A percentile compares a stretch with the other conserved stretches of the same genome.
phyloP scores from a whole-genome alignment of 1,284 basidiomycete genomes.

The Heliocybe sulcata region DNA sequence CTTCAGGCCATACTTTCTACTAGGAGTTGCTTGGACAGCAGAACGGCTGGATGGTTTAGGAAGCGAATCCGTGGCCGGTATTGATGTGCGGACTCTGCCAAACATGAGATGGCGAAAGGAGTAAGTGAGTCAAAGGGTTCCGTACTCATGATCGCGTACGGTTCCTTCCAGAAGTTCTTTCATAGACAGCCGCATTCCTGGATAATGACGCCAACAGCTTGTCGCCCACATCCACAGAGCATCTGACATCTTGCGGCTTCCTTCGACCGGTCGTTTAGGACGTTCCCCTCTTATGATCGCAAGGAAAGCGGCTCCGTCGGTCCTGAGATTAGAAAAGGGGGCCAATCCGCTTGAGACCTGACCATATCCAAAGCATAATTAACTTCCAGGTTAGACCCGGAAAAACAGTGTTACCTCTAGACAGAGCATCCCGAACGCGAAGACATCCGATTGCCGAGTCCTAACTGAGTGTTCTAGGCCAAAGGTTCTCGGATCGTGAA shows the following conservation, averaged over 20 bases:
- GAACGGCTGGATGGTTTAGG: too few species aligned
- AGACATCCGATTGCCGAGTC: neutral
- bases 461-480: conserved; percentile 9
- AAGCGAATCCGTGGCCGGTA: too few species aligned
- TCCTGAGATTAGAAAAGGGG: neutral
- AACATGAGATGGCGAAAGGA: too few species aligned
- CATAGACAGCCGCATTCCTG: neutral
- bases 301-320: neutral
- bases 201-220: neutral
- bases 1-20: too few species aligned
- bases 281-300: neutral
- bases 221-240: neutral
- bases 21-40: too few species aligned
- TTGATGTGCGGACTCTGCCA: too few species aligned
- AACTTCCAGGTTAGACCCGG: neutral
- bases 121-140: too few species aligned
- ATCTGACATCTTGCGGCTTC: neutral
- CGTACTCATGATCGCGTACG: too few species aligned
- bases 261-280: neutral
- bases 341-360: neutral
- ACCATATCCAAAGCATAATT: neutral
- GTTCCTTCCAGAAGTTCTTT: neutral
- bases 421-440: neutral
- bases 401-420: neutral
- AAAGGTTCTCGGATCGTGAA: conserved; percentile 16